Percentiles rank a stretch among this genome's conserved stretches.
phyloP scores from a whole-genome alignment of 768 basidiomycete genomes.

The Trametes coccinea region DNA sequence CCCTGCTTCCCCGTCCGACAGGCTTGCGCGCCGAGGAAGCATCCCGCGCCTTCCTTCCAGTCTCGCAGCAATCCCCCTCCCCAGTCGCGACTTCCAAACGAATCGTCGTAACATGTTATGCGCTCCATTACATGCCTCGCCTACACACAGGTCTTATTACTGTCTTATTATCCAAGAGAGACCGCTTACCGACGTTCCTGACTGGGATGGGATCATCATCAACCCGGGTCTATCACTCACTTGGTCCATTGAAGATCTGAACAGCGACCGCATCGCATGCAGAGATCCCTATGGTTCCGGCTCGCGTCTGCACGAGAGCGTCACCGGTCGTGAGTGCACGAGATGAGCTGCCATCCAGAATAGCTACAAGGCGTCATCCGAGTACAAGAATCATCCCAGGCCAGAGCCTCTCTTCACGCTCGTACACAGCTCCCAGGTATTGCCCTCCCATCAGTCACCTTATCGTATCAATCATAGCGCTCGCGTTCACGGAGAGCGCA shows the following conservation, averaged over 20 bases:
- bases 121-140: conserved; percentile 12
- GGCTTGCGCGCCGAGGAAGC: conserved; percentile 14
- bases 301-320: not conserved
- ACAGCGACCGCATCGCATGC: conserved; percentile 13
- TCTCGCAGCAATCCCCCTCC: conserved; percentile 11
- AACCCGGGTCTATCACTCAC: conserved; percentile 3
- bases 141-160: not conserved
- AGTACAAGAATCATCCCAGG: conserved; percentile 16
- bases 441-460: conserved; percentile 26
- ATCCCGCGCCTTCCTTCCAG: conserved; percentile 7
- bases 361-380: conserved; percentile 16
- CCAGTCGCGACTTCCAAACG: conserved; percentile 3
- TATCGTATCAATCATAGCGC: conserved; percentile 27
- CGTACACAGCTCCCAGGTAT: conserved; percentile 18
- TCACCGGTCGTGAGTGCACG: conserved; percentile 17
- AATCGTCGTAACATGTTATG: not conserved
- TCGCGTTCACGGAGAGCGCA: conserved; percentile 5
- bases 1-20: conserved; percentile 23
- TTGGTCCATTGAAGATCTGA: conserved; percentile 11
- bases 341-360: conserved; percentile 15
- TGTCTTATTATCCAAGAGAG: conserved; percentile 2
- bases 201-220: conserved; percentile 16
- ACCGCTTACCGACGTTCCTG: conserved; percentile 11
- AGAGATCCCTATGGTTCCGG: not conserved
- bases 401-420: conserved; percentile 22